Evolutionary conservation across 345 rosid species (phyloP), one percentile per base, ranked within the genome.

Genomic region (Murraya koenigii): DNA sequence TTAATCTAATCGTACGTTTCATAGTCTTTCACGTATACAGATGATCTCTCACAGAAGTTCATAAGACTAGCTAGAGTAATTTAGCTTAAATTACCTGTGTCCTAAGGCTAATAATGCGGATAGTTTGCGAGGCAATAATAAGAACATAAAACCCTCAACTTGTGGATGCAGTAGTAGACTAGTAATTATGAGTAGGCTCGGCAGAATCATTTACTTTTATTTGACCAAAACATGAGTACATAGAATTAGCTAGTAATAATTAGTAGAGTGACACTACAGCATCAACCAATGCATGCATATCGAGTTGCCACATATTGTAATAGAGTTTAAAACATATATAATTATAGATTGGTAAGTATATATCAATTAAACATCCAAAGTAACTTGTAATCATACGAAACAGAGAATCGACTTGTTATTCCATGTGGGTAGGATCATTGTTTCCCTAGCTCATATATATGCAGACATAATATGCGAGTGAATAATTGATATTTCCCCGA

Each of bases 361-460:
- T 14, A 23, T n/a, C 14, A 39, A 10, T 38, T 10, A 44, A 23
- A 8, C 22, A 47, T 69, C 72, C 49, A 69, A 32, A 26, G 47
- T 22, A 49, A 28, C 61, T 49, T 28, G 14, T 2, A 62, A 74
- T 41, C 59, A 62, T 73, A 38, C 1, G n/a, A 38, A 9, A 41
- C 3, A 17, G 33, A 17, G 35, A 15, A 22, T 49, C 49, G 65
- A 61, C 52, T 49, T 49, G 64, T n/a, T n/a, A 7, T 11, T 30
- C 54, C 28, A 39, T 17, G 78, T 33, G 70, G n/a, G 60, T 74
- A 30, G 68, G 25, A 75, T 75, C 35, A 49, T 30, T 71, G 47
- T 71, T 71, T 26, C 39, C 62, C 62, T 71, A 1, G 4, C 1
- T 47, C 47, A 68, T 23, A 32, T 20, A 55, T 11, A 55, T 33